Conservation (phyloP, 1,139 yeast species). For the Candida frijolesensis region DNA sequence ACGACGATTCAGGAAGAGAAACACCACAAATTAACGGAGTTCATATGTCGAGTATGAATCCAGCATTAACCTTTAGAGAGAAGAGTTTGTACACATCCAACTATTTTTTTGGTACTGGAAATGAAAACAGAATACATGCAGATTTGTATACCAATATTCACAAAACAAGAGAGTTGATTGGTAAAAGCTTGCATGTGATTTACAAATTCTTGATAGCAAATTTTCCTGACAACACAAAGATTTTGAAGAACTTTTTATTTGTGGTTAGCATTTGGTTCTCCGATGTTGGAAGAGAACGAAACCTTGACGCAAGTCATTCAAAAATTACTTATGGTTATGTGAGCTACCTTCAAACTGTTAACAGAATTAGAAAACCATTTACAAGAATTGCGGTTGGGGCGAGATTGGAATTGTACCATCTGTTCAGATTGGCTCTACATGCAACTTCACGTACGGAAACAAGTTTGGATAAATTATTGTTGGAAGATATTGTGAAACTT, state of each 20-base stretch:
- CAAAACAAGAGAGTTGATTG: constrained; percentile 61
- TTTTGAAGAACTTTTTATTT: constrained; percentile 66
- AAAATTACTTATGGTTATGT: constrained; percentile 39
- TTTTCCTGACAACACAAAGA: constrained; percentile 68
- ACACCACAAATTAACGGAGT: constrained; percentile 48
- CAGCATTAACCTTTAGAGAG: constrained; percentile 58
- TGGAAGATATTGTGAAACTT: constrained; percentile 69
- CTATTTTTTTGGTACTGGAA: constrained; percentile 58
- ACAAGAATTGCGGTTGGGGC: constrained; percentile 81
- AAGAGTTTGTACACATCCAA: constrained; percentile 60
- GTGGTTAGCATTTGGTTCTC: constrained; percentile 80
- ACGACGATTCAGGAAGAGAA: constrained; percentile 36
- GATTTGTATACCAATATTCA: constrained; percentile 64
- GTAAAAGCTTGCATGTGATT: constrained; percentile 65
- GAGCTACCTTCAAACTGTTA: constrained; percentile 41
- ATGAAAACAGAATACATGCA: constrained; percentile 47
- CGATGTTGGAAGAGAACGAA: constrained; percentile 77
- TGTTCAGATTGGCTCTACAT: constrained; percentile 72
- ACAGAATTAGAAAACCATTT: constrained; percentile 63
- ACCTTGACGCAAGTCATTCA: constrained; percentile 57
- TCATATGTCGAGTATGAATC: constrained; percentile 47
- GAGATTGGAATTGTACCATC: constrained; percentile 76
- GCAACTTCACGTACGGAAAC: constrained; percentile 77
- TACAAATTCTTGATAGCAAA: constrained; percentile 50
- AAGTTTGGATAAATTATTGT: constrained; percentile 60